Base-by-base conservation (phyloP, 352 stramenopile genomes). In the Thalassiosira exigua region DNA sequence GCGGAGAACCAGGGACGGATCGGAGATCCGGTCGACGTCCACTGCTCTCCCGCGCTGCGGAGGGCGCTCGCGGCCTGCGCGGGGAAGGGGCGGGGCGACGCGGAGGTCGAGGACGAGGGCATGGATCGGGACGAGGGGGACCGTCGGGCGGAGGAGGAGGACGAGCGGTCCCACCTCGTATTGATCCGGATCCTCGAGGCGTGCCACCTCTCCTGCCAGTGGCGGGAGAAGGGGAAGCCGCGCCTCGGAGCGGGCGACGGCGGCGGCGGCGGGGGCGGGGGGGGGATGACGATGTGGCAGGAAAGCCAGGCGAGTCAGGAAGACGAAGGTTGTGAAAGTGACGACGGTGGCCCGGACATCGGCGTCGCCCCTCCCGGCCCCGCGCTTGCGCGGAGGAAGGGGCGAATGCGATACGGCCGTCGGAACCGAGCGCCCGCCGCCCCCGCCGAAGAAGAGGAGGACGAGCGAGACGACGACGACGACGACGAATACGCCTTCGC, bases 1-100 rank as follows among this genome's bases (percentile, higher is more conserved):
- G 73, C 65, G 5, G 73, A 82, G 36, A 82, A 82, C 57, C 57
- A 71, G 50, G 73, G 73, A 26, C 32, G 71, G 27, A 82, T 82
- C 51, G 59, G 59, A 1, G 42, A 62, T 33, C 24, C 41, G 2
- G 52, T 39, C 3, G 67, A 82, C 62, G 66, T 82, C 5, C 66
- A 82, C 41, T 62, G 48, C 17, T 75, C 61, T 22, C n/a, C 54
- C 1, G 42, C 11, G 29, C 19, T 82, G 19, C 2, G 73, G 12
- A 29, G 53, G 52, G 66, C 26, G n/a, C 30, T 76, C 1, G 4
- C 21, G 30, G 27, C 26, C 33, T 29, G 19, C 24, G 42, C 57
- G 36, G 41, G n/a, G 57, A 53, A 69, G 29, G 19, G 32, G 2
- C n/a, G n/a, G 42, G 46, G 19, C 9, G 12, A 32, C 14, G 4